Evolutionary conservation across 352 stramenopile species (phyloP).

Genomic region (Elongisporangium senticosum): DNA sequence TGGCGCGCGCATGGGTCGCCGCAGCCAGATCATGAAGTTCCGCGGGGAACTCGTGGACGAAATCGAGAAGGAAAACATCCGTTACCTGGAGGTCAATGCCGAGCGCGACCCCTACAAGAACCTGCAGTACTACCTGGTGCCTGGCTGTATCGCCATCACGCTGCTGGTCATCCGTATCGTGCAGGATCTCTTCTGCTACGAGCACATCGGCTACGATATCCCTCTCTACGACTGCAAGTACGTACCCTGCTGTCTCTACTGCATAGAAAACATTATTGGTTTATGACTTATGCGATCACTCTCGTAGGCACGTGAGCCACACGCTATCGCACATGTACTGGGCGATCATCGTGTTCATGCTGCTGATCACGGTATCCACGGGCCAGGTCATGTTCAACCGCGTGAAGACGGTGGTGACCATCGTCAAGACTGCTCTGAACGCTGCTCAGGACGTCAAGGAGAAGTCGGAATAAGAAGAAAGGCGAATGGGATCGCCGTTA

Average conservation of each 20-base stretch:
- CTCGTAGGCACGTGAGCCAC: constrained; percentile 72
- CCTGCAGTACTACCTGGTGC: constrained; percentile 92
- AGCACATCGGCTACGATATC: constrained; percentile 79
- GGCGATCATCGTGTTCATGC: constrained; percentile 85
- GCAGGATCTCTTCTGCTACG: constrained; percentile 81
- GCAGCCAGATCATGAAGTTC: constrained; percentile 87
- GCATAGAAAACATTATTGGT: constrained; percentile 1
- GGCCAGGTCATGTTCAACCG: constrained; percentile 84
- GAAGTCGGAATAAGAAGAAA: constrained; percentile 52
- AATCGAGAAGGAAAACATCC: constrained; percentile 87
- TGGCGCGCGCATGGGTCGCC: constrained; percentile 94
- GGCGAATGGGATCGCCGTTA: background rate
- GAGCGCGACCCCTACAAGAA: constrained; percentile 95
- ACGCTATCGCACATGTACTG: constrained; percentile 84
- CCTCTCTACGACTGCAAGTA: constrained; percentile 90
- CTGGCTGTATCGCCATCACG: constrained; percentile 82
- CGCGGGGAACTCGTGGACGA: constrained; percentile 77
- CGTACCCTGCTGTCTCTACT: constrained; percentile 16
- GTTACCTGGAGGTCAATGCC: constrained; percentile 93
- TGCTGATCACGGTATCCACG: constrained; percentile 76
- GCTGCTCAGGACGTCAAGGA: constrained; percentile 47
- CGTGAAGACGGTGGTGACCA: constrained; percentile 67
- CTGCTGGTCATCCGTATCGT: constrained; percentile 88
- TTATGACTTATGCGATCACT: background rate
- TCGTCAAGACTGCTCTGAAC: constrained; percentile 60